Percentiles rank a stretch among this genome's conserved stretches.
phyloP scores from a whole-genome alignment of 441 rosid species.

The Lepidium campestre region DNA sequence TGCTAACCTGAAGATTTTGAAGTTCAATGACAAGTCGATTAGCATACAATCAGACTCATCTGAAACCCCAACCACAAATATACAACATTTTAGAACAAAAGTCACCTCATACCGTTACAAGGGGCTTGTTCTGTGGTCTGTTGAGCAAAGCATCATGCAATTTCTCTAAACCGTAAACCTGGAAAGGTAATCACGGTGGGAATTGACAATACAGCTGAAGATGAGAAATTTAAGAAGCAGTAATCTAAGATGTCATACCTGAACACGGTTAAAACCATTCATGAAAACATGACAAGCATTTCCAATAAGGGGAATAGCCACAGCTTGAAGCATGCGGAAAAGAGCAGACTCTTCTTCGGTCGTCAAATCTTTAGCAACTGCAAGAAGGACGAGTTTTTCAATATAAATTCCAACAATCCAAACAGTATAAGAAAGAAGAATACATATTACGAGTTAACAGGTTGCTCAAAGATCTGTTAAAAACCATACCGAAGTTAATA shows the following conservation, averaged over 20 bases:
- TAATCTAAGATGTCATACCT: constrained; percentile 34
- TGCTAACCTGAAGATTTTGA: constrained; percentile 58
- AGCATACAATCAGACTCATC: background rate
- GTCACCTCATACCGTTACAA: constrained; percentile 58
- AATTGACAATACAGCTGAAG: background rate
- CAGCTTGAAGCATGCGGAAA: constrained; percentile 66
- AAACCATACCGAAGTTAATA: background rate
- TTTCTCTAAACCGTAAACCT: constrained; percentile 90
- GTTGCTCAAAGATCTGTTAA: background rate
- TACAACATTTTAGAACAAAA: background rate
- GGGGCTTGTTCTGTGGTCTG: constrained; percentile 68
- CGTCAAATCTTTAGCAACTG: constrained; percentile 65
- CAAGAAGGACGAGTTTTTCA: background rate
- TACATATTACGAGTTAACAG: background rate
- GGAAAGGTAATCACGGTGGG: background rate
- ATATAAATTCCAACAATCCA: background rate
- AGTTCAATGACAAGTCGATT: background rate
- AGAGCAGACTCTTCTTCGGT: constrained; percentile 69
- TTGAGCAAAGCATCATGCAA: constrained; percentile 74
- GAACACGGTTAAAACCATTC: constrained; percentile 90
- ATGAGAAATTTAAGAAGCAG: background rate
- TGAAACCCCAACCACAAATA: constrained; percentile 1
- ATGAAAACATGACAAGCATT: constrained; percentile 92
- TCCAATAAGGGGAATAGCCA: constrained; percentile 85
- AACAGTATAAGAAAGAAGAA: background rate